Evolutionary conservation across 2,329 filamentous ascomycete genomes (phyloP).

Genomic region (Colletotrichum ledebouriae): DNA sequence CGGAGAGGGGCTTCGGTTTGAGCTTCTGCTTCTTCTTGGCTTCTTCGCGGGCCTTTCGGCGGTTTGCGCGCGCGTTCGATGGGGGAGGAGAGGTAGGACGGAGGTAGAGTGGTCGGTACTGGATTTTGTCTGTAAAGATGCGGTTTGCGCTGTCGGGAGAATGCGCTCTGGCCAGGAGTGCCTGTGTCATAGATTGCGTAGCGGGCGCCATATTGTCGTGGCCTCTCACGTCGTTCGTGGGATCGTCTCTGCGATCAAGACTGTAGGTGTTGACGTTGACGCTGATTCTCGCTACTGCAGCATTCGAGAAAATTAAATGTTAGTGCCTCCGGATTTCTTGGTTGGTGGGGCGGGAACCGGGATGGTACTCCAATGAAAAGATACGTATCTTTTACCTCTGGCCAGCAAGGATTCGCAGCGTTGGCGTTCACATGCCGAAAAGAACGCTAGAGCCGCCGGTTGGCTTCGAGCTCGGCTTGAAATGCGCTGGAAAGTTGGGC

Average conservation of each 20-base stretch:
- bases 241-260: background rate
- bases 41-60: conserved; percentile 62
- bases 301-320: conserved; percentile 43
- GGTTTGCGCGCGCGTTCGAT: conserved; percentile 69
- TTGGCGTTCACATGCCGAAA: conserved; percentile 40
- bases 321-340: conserved; percentile 40
- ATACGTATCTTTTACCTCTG: background rate
- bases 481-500: background rate
- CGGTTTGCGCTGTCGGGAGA: conserved; percentile 77
- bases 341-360: conserved; percentile 12
- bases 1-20: conserved; percentile 79
- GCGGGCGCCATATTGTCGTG: conserved; percentile 50
- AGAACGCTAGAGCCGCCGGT: conserved; percentile 27
- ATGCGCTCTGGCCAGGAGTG: conserved; percentile 83
- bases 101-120: conserved; percentile 84
- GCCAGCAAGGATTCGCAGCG: conserved; percentile 22
- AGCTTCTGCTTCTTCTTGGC: conserved; percentile 60
- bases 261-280: background rate
- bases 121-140: conserved; percentile 86
- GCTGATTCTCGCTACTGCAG: background rate
- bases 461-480: conserved; percentile 28
- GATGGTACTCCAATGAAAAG: background rate
- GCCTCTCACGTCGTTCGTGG: background rate
- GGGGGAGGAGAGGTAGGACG: conserved; percentile 79
- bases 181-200: conserved; percentile 63